Percentiles rank a stretch among this genome's conserved stretches.
These are phyloP conservation scores for Aureobasidium musti DNA, from an alignment of 2,329 filamentous ascomycete genomes.

Conservation along the genomic window DNA sequence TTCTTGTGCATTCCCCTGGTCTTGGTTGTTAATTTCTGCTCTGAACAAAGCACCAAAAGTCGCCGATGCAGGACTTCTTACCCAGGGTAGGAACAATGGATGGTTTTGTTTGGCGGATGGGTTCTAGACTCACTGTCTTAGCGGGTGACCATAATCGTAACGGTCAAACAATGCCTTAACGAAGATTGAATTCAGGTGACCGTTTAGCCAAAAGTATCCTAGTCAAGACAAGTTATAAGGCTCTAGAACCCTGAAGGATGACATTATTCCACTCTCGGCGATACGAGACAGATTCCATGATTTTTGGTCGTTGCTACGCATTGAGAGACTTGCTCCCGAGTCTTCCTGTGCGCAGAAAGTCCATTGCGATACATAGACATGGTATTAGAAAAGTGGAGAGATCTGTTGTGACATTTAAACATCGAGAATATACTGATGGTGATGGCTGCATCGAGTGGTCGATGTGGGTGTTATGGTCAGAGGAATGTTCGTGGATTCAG, in stretches of 20 bases:
- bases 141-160: background rate
- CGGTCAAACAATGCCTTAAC: background rate
- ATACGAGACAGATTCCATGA: background rate
- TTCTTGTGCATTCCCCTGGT: too few relatives aligned
- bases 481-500: background rate
- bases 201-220: background rate
- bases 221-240: background rate
- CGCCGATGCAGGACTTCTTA: background rate
- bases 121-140: constrained; percentile 1
- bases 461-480: background rate
- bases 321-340: background rate
- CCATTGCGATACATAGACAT: background rate
- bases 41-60: background rate
- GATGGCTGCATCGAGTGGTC: background rate
- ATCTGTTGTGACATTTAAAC: background rate
- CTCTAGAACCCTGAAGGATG: background rate
- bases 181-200: background rate
- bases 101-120: background rate
- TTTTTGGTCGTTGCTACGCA: background rate
- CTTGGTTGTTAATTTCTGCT: background rate
- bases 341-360: background rate
- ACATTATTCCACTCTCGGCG: background rate
- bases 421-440: background rate
- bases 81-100: background rate
- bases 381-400: background rate